Percentiles rank a stretch among this genome's conserved stretches.
These are phyloP conservation scores for Aspergillus fischeri DNA, from an alignment of 2,329 filamentous ascomycete genomes.

Conservation along the genomic window DNA sequence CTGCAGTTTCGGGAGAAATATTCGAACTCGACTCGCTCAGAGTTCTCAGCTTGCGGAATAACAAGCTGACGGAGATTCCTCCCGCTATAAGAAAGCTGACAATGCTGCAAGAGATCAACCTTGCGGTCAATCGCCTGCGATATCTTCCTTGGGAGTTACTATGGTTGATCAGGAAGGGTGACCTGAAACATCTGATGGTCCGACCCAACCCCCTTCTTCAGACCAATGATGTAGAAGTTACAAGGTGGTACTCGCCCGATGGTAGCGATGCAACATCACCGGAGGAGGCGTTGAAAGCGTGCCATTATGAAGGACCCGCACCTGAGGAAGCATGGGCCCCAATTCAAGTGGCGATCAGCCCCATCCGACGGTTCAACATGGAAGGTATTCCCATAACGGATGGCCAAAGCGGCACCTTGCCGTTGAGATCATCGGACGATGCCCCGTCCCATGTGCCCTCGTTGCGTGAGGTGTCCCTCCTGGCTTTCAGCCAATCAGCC, in stretches of 20 bases:
- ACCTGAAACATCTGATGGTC: constrained; percentile 36
- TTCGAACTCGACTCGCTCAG: constrained; percentile 40
- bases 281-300: constrained; percentile 11
- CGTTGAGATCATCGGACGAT: neutral
- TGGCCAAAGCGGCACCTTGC: constrained; percentile 1
- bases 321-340: constrained; percentile 32
- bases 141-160: constrained; percentile 45
- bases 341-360: constrained; percentile 35
- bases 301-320: constrained; percentile 22
- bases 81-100: constrained; percentile 38
- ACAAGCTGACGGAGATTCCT: constrained; percentile 41
- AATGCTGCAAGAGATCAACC: constrained; percentile 42
- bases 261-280: constrained; percentile 5
- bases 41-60: constrained; percentile 45
- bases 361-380: constrained; percentile 29
- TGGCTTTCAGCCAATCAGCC: constrained; percentile 34
- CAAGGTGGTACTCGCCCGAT: constrained; percentile 27
- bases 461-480: constrained; percentile 41
- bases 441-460: constrained; percentile 30
- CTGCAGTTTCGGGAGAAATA: constrained; percentile 34
- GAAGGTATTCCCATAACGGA: constrained; percentile 26
- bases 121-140: constrained; percentile 41
- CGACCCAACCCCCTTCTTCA: constrained; percentile 39
- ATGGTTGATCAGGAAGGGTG: constrained; percentile 34
- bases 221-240: constrained; percentile 27